Evolutionary conservation across 768 basidiomycete genomes (phyloP), one percentile per base, ranked within the genome.

Genomic region (Lanmaoa pseudosensibilis): DNA sequence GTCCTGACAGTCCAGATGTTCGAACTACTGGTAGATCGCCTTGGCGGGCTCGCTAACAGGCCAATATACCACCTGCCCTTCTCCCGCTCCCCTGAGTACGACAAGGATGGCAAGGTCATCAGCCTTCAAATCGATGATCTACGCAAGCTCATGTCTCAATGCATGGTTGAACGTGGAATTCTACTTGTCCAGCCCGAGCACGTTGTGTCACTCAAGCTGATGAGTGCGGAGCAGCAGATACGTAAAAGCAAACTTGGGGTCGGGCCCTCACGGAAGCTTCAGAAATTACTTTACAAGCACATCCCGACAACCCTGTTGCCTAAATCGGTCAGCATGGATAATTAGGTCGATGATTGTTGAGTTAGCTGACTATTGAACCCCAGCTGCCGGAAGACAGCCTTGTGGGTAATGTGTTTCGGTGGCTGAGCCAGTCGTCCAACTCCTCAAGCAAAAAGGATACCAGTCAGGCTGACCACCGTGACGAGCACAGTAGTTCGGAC

Each of bases 141-240:
- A n/a, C 57, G 58, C 11, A 19, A 43, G 19, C 52, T 83, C 18
- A 70, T 74, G 52, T 58, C 70, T 32, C 65, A 65, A 25, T 83
- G 82, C 55, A 66, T 64, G 51, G 50, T 48, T 0, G 63, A 63
- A 36, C 60, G 68, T 19, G 81, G 81, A 0, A 58, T 83, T 11
- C 61, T 81, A 3, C 64, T 83, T 3, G 61, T 68, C 11, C 81
- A 83, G 46, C 82, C 81, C 0, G 80, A 83, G 45, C 80, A 83
- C 39, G 73, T 80, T 3, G 70, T 81, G 2, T 82, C 81, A 0
- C 77, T 77, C 55, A 70, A 74, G 53, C 65, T 83, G 32, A 75
- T 76, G 74, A 67, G 69, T 0, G 57, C 81, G 9, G 74, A 82
- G 36, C 56, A 52, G 38, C 60, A 65, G n/a, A 50, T 72, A 13